A percentile compares a stretch with the other conserved stretches of the same genome.
These are phyloP conservation scores for Ichthyophthirius multifiliis DNA, from an alignment of 169 alveolate genomes.

Conservation along the genomic window DNA sequence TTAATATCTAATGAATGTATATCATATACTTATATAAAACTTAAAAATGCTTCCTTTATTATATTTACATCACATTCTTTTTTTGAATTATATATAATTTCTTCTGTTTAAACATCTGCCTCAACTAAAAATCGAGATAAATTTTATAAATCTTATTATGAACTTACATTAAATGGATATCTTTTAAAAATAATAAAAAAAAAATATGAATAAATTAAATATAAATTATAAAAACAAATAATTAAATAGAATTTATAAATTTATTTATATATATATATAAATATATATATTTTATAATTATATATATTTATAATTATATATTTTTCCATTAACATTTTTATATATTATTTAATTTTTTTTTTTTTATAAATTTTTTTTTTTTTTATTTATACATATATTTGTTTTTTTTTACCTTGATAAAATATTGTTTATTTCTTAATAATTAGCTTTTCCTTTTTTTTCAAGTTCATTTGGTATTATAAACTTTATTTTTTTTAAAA, in stretches of 20 bases:
- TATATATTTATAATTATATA: no score
- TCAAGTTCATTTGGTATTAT: background rate
- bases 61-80: background rate
- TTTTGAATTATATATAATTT: background rate
- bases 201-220: no score
- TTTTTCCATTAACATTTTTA: no score
- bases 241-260: no score
- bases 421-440: background rate
- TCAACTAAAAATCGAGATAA: background rate
- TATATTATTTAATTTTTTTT: no score
- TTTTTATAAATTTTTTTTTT: no score
- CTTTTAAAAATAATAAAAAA: background rate
- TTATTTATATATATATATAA: no score
- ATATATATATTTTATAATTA: no score
- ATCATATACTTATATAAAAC: background rate
- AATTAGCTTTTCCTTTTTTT: background rate
- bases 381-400: background rate
- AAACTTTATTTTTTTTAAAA: background rate
- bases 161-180: background rate
- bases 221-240: no score
- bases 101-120: slow-evolving; percentile 5
- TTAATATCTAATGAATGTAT: background rate
- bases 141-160: background rate
- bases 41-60: background rate
- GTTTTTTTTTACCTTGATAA: background rate